Percentiles rank a stretch among this genome's conserved stretches.
Evolutionary conservation across 2,329 filamentous ascomycete species (phyloP).

Genomic region (Colletotrichum tofieldiae): DNA sequence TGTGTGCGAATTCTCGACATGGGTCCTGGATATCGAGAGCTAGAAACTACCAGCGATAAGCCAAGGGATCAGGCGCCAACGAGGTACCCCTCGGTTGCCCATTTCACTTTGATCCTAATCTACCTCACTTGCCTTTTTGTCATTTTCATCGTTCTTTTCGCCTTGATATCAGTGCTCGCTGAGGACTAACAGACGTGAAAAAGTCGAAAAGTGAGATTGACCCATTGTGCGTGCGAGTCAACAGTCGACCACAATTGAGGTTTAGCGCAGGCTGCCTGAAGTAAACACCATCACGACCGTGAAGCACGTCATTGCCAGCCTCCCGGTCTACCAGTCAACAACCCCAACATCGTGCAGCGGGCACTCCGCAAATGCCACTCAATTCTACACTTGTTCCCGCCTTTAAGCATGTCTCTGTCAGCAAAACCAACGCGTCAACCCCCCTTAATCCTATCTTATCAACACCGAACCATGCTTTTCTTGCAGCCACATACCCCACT

Average conservation of each 20-base stretch:
- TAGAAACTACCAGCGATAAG: neutral
- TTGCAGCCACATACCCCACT: constrained; percentile 13
- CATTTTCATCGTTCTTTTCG: neutral
- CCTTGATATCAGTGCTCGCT: no score
- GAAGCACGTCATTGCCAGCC: constrained; percentile 34
- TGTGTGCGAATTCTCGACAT: neutral
- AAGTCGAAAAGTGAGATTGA: neutral
- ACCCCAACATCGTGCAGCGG: constrained; percentile 16
- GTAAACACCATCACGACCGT: constrained; percentile 32
- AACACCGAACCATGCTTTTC: neutral
- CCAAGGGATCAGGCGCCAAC: neutral
- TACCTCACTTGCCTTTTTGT: no score
- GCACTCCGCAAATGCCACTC: constrained; percentile 23
- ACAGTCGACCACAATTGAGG: neutral
- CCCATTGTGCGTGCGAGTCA: no score
- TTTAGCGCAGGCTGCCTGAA: neutral
- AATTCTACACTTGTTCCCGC: neutral
- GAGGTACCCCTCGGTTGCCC: neutral
- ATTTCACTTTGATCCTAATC: no score
- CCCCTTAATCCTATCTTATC: neutral
- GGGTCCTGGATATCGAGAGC: neutral
- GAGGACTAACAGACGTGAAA: neutral
- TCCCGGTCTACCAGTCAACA: neutral
- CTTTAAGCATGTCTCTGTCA: constrained; percentile 5
- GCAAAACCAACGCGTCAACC: neutral